Evolutionary conservation across 345 rosid species (phyloP).

Genomic region (Dimocarpus longan): DNA sequence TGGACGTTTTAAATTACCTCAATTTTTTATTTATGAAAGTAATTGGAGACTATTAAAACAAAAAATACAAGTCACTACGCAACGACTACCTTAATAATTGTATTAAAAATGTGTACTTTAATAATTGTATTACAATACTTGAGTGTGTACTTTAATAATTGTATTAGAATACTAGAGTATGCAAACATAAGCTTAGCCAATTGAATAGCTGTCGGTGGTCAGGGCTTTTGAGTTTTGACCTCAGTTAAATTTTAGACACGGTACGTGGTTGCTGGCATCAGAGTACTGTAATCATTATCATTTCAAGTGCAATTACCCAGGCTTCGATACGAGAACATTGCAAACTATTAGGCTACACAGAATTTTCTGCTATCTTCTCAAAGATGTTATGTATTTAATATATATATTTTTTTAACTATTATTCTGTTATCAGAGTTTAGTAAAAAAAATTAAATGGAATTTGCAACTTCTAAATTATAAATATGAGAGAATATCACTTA

Average conservation of each 20-base stretch:
- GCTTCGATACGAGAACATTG: neutral
- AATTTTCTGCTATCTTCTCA: neutral
- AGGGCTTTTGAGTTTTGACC: neutral
- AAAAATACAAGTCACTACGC: neutral
- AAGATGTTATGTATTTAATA: too few relatives aligned
- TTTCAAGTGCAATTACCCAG: neutral
- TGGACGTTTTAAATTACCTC: too few relatives aligned
- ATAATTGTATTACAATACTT: too few relatives aligned
- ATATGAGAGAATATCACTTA: too few relatives aligned
- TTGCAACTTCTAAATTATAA: too few relatives aligned
- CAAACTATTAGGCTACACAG: too few relatives aligned
- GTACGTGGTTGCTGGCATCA: neutral
- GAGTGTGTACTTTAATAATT: too few relatives aligned
- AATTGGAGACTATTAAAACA: neutral
- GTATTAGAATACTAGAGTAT: neutral
- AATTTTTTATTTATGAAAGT: too few relatives aligned
- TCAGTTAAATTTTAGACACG: neutral
- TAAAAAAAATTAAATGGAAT: too few relatives aligned
- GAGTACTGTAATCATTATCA: neutral
- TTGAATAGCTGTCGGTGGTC: neutral
- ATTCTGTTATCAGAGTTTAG: too few relatives aligned
- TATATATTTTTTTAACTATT: too few relatives aligned
- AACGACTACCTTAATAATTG: neutral
- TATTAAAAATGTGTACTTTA: neutral
- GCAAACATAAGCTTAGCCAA: neutral